These are phyloP conservation scores for Lactarius evosmus DNA, from an alignment of 768 basidiomycete species.

Conservation along the genomic window DNA sequence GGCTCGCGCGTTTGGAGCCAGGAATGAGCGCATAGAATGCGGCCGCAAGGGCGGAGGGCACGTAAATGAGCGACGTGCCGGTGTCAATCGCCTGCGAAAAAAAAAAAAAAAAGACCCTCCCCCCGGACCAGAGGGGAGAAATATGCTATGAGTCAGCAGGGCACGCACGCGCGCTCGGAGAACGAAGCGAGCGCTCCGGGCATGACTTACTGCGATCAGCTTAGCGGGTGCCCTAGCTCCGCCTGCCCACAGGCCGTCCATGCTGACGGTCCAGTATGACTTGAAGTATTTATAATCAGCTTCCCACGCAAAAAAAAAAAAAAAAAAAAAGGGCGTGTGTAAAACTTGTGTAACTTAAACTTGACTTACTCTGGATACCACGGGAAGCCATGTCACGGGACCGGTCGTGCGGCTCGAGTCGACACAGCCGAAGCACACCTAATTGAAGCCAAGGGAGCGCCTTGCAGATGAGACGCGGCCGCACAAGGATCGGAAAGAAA, in stretches of 20 bases:
- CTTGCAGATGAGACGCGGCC: not conserved
- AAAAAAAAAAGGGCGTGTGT: not conserved
- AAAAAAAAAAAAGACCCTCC: not conserved
- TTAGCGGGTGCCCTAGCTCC: constrained; percentile 25
- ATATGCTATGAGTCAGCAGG: not conserved
- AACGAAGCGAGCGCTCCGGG: not conserved
- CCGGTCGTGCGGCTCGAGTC: constrained; percentile 40
- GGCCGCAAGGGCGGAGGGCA: constrained; percentile 43
- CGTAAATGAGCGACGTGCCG: constrained; percentile 63
- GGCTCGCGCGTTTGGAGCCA: constrained; percentile 40
- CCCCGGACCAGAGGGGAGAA: not conserved
- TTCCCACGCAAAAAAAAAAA: too few relatives aligned
- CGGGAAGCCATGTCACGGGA: constrained; percentile 38
- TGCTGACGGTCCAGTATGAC: constrained; percentile 59
- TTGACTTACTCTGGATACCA: constrained; percentile 38
- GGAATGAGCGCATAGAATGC: constrained; percentile 54
- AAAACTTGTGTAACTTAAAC: too few relatives aligned
- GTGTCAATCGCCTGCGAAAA: constrained; percentile 58
- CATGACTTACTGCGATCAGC: constrained; percentile 40
- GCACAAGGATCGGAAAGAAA: not conserved
- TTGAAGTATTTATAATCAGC: constrained; percentile 30
- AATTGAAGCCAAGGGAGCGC: not conserved
- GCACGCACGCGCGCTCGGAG: not conserved
- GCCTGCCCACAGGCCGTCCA: constrained; percentile 46
- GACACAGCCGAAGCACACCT: constrained; percentile 45